Evolutionary conservation across 805 yeast species (phyloP), one percentile per base, ranked within the genome.

Genomic region (Hanseniaspora pseudoguilliermondii): DNA sequence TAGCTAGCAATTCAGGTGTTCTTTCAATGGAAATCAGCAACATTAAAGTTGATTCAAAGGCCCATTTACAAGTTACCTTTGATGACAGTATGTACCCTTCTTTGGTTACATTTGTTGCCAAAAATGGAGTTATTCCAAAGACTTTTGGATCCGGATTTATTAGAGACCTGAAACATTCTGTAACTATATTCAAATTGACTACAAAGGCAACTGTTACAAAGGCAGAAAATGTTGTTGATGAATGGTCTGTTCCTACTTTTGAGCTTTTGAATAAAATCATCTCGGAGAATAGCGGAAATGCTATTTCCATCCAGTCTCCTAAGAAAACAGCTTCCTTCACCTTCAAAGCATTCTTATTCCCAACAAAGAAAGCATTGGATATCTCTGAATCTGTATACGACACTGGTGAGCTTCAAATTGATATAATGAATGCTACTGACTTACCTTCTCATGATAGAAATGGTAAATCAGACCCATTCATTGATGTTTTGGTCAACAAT

Each of bases 381-480:
- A 74, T 77, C 13, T 69, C 76, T 23, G 93, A 85, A 62, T 75
- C 84, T 5, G 75, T 84, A 58, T 64, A 73, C 58, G 91, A 86
- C 65, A 84, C 87, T 25, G 95, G 95, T 62, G 60, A 71, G 13
- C 65, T 85, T 50, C 72, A 75, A 46, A 65, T 85, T 60, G 81
- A 79, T 40, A 69, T 86, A 54, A 62, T 82, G 40, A 73, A 78
- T 49, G 93, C 81, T 34, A 73, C 73, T 27, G 68, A 73, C 51
- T 69, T 86, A 58, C 64, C 67, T 49, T 69, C 88, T 8, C 84
- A 80, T 48, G 93, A 86, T 66, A 70, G 78, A 54, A 83, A 82
- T 62, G 93, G 93, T 55, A 82, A 81, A 63, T 82, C 91, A 3
- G 95, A 86, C 71, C 95, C 95, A 55, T 79, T 73, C 62, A 75